Evolutionary conservation across 1,284 basidiomycete genomes (phyloP).

Genomic region (Leccinum pseudoinsigne): DNA sequence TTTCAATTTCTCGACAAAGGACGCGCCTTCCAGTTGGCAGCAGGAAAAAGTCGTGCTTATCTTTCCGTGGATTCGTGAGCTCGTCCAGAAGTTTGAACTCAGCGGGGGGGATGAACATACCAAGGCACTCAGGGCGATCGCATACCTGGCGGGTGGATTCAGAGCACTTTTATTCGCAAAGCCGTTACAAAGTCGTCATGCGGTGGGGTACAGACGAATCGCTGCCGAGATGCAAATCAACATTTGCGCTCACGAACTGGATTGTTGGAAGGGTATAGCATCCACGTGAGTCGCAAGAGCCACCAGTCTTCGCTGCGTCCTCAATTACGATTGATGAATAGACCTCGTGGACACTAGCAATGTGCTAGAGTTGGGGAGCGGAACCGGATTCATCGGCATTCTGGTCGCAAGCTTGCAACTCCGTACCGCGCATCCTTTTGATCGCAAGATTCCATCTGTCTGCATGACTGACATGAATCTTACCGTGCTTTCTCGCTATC

Average conservation of each 20-base stretch:
- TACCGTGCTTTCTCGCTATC: constrained; percentile 62
- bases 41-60: constrained; percentile 2
- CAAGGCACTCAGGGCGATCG: background rate
- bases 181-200: background rate
- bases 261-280: constrained; percentile 26
- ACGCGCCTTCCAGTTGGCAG: background rate
- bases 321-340: constrained; percentile 27
- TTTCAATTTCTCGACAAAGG: background rate
- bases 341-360: constrained; percentile 48
- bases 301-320: background rate
- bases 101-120: background rate
- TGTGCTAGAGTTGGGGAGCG: constrained; percentile 72
- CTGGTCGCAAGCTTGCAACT: constrained; percentile 56
- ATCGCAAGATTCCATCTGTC: constrained; percentile 30
- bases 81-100: background rate
- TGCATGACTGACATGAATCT: constrained; percentile 67
- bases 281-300: constrained; percentile 41
- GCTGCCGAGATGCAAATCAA: background rate
- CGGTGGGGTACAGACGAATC: background rate
- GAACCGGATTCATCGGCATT: constrained; percentile 71
- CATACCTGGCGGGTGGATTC: background rate
- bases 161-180: background rate
- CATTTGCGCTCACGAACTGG: background rate
- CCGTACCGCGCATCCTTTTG: constrained; percentile 15
- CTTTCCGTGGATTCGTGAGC: constrained; percentile 18